Conservation (phyloP, 78 protist genomes). For the Chrysochromulina tobinii region DNA sequence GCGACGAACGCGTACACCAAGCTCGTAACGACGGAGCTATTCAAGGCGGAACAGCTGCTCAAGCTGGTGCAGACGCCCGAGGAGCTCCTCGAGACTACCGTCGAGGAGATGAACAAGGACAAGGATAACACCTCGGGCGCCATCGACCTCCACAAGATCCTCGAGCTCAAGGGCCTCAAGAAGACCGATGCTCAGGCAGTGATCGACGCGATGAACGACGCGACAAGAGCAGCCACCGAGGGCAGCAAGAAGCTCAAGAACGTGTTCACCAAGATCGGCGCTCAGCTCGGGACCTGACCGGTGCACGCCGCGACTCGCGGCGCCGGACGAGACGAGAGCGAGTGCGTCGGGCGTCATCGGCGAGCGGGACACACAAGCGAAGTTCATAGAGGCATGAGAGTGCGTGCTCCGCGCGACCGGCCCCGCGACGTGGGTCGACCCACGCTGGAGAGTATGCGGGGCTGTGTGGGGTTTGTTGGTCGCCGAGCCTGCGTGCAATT, state of each 20-base stretch:
- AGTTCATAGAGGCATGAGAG: no score
- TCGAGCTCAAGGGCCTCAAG: slow-evolving; percentile 35
- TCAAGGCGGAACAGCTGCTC: neutral
- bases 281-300: no score
- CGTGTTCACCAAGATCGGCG: neutral
- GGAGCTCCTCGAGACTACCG: neutral
- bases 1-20: neutral
- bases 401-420: no score
- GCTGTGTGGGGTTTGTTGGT: no score
- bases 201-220: neutral
- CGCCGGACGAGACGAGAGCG: no score
- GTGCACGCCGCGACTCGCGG: no score
- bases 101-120: no score
- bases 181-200: neutral
- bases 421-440: no score
- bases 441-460: no score
- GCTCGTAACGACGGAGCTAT: neutral
- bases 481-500: no score
- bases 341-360: no score
- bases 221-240: neutral
- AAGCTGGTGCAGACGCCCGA: slow-evolving; percentile 27
- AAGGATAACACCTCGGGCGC: neutral
- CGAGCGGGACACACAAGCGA: no score
- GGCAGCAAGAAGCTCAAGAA: neutral
- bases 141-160: neutral